A percentile compares a stretch with the other conserved stretches of the same genome.
phyloP scores from a whole-genome alignment of 108 stramenopile genomes.

The Hondaea fermentalgiana region DNA sequence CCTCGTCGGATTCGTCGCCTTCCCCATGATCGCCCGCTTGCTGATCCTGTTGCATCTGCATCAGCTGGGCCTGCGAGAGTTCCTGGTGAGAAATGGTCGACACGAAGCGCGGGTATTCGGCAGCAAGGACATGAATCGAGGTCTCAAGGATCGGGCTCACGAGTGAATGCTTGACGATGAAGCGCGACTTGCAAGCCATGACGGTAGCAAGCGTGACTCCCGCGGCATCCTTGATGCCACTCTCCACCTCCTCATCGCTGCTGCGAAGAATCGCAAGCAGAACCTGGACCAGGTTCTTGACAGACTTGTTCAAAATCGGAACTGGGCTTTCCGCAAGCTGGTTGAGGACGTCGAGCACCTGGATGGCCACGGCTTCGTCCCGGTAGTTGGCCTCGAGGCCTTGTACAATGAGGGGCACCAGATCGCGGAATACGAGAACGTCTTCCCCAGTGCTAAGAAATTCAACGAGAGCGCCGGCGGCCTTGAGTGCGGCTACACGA shows the following conservation, averaged over 20 bases:
- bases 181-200: neutral
- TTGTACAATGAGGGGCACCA: neutral
- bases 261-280: neutral
- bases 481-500: neutral
- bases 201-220: neutral
- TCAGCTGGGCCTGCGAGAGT: neutral
- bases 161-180: neutral
- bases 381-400: neutral
- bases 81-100: neutral
- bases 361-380: neutral
- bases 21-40: neutral
- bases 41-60: neutral
- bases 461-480: neutral
- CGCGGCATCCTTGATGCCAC: neutral
- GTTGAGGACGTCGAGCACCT: neutral
- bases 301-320: neutral
- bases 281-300: neutral
- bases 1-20: neutral
- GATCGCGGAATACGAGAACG: neutral
- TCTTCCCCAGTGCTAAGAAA: neutral
- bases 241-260: neutral
- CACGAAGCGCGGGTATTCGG: neutral
- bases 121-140: neutral
- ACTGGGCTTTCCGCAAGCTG: neutral
- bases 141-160: neutral